Base-by-base conservation (phyloP, 371 early-diverging fungal genomes). In the Paraphysoderma sedebokerense region DNA sequence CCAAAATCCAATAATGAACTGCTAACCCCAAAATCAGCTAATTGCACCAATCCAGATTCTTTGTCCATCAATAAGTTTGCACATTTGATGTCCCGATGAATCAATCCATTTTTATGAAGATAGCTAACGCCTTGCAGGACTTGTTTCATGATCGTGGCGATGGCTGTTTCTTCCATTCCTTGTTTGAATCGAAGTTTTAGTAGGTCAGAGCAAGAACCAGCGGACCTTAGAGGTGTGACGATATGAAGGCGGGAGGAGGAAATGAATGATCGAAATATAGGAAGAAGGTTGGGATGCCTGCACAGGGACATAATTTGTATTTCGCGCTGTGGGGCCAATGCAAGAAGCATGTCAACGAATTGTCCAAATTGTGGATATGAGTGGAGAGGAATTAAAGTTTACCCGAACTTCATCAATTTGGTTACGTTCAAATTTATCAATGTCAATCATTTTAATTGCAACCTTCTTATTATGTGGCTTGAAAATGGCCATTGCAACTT, bases 261-360 rank as follows among this genome's bases (percentile, higher is more conserved):
- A 19, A 79, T 76, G 62, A 82, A 82, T 23, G 76, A 74, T 46
- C 76, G 77, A 53, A 64, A 65, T 11, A 81, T 67, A 28, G 76
- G 70, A 12, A 82, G 59, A 7, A 82, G 49, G 61, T 82, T 72
- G 13, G 68, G 63, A 48, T 82, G 82, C 36, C 68, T 61, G 35
- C 74, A 79, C 11, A 82, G 50, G 22, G 63, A 64, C 82, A 82
- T 82, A 55, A 79, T 78, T 52, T 81, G 82, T 15, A 81, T 73
- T 54, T 82, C 82, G 42, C 63, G n/a, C 9, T 23, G 28, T 49
- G 24, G 26, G 26, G 35, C 33, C 31, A 29, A 51, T 11, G 32
- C n/a, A 0, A 32, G 36, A 33, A 46, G 23, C 27, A 32, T 37
- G 24, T 44, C 33, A 11, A 33, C 29, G 30, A 31, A 24, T n/a